Percentiles rank a stretch among this genome's conserved stretches.
Conservation (phyloP, 768 basidiomycete species). For the Lenzites betulinus region DNA sequence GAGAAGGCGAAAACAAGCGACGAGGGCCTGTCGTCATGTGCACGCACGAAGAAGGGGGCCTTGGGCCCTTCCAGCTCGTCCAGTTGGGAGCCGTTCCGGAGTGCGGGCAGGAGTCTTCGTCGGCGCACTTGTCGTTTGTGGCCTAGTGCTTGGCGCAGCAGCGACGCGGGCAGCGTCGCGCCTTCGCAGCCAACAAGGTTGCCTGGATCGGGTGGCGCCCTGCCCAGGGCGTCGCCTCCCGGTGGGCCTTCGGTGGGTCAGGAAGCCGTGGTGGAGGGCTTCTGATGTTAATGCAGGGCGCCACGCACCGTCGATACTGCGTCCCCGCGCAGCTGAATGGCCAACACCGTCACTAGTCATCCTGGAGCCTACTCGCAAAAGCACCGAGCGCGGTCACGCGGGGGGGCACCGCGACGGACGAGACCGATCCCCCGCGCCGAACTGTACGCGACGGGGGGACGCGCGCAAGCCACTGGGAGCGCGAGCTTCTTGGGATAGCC, state of each 20-base stretch:
- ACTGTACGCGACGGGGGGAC: background rate
- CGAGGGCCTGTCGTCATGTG: conserved; percentile 1
- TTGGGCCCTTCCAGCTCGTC: background rate
- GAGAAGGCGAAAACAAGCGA: conserved; percentile 7
- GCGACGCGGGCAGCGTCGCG: conserved; percentile 2
- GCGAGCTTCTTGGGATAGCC: conserved; percentile 5
- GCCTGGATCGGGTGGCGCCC: conserved; percentile 8
- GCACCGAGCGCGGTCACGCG: conserved; percentile 9
- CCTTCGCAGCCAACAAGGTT: conserved; percentile 14
- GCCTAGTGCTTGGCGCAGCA: conserved; percentile 2
- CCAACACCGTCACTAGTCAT: background rate
- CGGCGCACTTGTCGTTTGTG: background rate
- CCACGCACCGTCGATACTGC: background rate
- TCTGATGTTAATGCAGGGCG: background rate
- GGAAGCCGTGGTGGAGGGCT: background rate
- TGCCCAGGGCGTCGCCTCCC: background rate
- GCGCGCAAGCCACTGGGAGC: background rate
- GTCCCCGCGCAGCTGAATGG: background rate
- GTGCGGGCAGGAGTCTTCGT: background rate
- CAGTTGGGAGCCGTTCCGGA: background rate
- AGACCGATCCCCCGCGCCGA: background rate
- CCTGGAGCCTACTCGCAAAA: conserved; percentile 4
- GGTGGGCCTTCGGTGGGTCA: conserved; percentile 5
- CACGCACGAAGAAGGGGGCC: background rate
- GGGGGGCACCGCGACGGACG: background rate